These are phyloP conservation scores for Stephanocyclus meneghinianus DNA, from an alignment of 352 stramenopile species.

Conservation along the genomic window DNA sequence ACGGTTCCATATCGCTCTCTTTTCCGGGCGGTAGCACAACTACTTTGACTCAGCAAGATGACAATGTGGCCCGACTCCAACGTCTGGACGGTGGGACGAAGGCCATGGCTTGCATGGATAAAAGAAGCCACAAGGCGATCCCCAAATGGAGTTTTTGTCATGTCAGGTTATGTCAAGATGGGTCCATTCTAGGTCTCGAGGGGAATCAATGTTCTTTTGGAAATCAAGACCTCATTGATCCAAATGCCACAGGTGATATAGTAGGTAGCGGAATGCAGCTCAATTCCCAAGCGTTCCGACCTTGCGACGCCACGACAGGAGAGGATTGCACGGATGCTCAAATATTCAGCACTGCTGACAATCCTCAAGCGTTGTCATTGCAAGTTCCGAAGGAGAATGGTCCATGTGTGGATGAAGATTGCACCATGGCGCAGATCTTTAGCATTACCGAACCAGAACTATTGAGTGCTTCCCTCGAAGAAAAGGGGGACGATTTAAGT, in stretches of 20 bases:
- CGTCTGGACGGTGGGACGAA: conserved; percentile 5
- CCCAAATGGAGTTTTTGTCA: conserved; percentile 35
- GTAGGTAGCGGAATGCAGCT: conserved; percentile 1
- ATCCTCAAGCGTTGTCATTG: not conserved
- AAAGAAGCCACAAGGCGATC: not conserved
- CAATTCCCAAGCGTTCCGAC: not conserved
- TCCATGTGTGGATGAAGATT: not conserved
- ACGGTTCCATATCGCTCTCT: conserved; percentile 22
- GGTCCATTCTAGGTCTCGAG: conserved; percentile 20
- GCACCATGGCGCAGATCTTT: conserved; percentile 4
- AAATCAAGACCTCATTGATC: conserved; percentile 26
- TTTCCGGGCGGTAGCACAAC: not conserved
- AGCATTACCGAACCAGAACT: conserved; percentile 9
- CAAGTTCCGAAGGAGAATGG: not conserved
- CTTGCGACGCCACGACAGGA: not conserved
- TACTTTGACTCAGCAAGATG: conserved; percentile 15
- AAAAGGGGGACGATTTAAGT: conserved; percentile 12
- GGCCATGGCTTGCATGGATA: conserved; percentile 29
- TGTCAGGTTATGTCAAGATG: conserved; percentile 29
- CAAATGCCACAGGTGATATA: conserved; percentile 1
- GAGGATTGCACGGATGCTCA: not conserved
- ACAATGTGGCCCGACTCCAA: conserved; percentile 9
- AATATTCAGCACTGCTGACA: not conserved
- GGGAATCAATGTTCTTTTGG: conserved; percentile 43
- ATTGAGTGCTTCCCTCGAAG: conserved; percentile 1